Base-by-base conservation (phyloP, 495 filamentous ascomycete genomes). In the Thermothielavioides terrestris region DNA sequence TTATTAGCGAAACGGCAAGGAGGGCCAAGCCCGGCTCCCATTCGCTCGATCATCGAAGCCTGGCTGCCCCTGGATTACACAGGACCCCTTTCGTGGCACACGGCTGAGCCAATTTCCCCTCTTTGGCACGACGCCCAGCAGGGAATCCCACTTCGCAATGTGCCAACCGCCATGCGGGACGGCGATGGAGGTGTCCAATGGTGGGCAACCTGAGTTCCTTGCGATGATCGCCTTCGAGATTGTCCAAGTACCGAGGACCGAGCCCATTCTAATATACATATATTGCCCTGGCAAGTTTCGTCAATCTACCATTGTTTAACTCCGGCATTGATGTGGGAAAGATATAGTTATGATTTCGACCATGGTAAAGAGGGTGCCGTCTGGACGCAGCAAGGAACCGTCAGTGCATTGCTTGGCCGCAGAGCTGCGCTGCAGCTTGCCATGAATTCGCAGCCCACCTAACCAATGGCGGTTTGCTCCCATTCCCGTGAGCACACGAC, bases 1-100 rank as follows among this genome's bases (percentile, higher is more conserved):
- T 44, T 61, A 32, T 61, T 61, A 58, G 57, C 61, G 61, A 66
- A 60, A 64, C 61, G 40, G 50, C 17, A 21, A 52, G 53, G 55
- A 55, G 56, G 52, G 53, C 36, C 46, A 63, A 21, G 18, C 11
- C 28, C n/a, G 42, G 38, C 46, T 44, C 49, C 37, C 23, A 66
- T 66, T 66, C 31, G 53, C 50, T 50, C 35, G 50, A 52, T 22
- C 41, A 37, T 10, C 53, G 31, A 41, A 34, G 54, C 46, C 57
- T 50, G 46, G 54, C 40, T 27, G 45, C 48, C 53, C 57, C 54
- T 57, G 39, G 37, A 26, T 32, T 26, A 31, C 27, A 40, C n/a
- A 15, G 35, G n/a, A 41, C 17, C 25, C 49, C 41, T 35, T 30
- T 47, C 44, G 44, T 52, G 54, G 42, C 46, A n/a, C n/a, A 53